phyloP scores from a whole-genome alignment of 2,329 filamentous ascomycete species.

The Sclerotinia nivalis region DNA sequence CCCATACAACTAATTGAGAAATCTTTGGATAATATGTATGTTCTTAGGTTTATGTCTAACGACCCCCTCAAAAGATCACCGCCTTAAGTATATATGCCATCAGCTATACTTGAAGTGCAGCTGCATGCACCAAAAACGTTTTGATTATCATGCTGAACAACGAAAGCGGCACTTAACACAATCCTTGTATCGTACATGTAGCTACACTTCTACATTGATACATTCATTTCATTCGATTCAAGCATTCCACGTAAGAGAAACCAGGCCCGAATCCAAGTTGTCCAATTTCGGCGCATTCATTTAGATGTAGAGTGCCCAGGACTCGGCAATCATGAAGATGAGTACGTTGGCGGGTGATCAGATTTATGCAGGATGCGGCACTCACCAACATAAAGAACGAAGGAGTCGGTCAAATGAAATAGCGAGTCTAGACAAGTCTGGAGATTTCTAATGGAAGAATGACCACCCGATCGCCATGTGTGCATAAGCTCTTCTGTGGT shows the following conservation, averaged over 20 bases:
- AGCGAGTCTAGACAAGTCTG: neutral
- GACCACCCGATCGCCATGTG: constrained; percentile 6
- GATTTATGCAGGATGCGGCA: neutral
- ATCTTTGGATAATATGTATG: neutral
- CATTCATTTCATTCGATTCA: constrained; percentile 14
- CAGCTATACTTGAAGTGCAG: neutral
- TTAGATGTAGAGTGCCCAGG: neutral
- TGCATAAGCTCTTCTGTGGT: neutral
- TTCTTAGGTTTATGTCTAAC: neutral
- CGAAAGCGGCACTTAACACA: neutral
- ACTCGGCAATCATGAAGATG: neutral
- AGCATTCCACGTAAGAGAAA: constrained; percentile 12
- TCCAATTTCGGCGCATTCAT: neutral
- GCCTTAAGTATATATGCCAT: neutral
- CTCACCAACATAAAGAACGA: neutral
- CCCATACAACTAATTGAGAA: neutral
- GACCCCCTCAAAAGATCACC: neutral
- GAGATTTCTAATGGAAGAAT: neutral
- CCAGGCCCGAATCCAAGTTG: neutral
- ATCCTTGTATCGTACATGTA: constrained; percentile 3
- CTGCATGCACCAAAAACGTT: neutral
- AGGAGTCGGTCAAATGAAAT: neutral
- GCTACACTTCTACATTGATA: neutral
- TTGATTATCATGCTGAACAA: neutral
- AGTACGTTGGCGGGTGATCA: constrained; percentile 14